phyloP scores from a whole-genome alignment of 345 rosid species.

The Dipteronia sinensis region DNA sequence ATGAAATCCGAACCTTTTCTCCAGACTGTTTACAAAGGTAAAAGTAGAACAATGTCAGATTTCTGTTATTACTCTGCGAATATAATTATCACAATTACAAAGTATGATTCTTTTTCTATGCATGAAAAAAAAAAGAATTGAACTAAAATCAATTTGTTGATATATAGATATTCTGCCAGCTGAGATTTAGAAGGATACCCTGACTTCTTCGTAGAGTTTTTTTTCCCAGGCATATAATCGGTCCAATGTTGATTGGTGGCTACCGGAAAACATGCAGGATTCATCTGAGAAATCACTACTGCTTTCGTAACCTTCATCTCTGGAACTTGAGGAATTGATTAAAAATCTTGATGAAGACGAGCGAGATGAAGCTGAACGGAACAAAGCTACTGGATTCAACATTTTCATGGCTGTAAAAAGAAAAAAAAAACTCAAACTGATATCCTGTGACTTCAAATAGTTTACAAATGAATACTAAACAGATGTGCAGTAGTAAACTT shows the following conservation, averaged over 20 bases:
- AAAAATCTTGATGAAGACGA: conserved; percentile 81
- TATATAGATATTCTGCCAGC: too few species aligned
- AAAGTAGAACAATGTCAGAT: conserved; percentile 4
- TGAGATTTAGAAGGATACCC: conserved; percentile 44
- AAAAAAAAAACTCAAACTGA: not conserved
- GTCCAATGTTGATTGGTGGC: conserved; percentile 89
- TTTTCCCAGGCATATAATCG: conserved; percentile 91
- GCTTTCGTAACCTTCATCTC: conserved; percentile 59
- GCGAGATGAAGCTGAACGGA: conserved; percentile 90
- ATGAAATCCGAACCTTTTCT: conserved; percentile 70
- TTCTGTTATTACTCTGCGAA: not conserved
- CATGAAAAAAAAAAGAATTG: not conserved
- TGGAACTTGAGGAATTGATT: conserved; percentile 56
- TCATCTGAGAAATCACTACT: conserved; percentile 62
- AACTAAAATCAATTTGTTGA: not conserved
- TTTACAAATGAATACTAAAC: not conserved
- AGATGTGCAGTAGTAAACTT: not conserved
- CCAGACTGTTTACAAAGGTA: conserved; percentile 56
- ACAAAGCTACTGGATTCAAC: conserved; percentile 89
- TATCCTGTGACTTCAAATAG: conserved; percentile 5
- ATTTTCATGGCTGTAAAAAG: conserved; percentile 70
- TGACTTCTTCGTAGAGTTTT: conserved; percentile 93
- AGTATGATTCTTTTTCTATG: not conserved
- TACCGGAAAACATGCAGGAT: conserved; percentile 55
- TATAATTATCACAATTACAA: conserved; percentile 5